A percentile compares a stretch with the other conserved stretches of the same genome.
Conservation (phyloP, 2,329 filamentous ascomycete genomes). For the Fusarium sp. region DNA sequence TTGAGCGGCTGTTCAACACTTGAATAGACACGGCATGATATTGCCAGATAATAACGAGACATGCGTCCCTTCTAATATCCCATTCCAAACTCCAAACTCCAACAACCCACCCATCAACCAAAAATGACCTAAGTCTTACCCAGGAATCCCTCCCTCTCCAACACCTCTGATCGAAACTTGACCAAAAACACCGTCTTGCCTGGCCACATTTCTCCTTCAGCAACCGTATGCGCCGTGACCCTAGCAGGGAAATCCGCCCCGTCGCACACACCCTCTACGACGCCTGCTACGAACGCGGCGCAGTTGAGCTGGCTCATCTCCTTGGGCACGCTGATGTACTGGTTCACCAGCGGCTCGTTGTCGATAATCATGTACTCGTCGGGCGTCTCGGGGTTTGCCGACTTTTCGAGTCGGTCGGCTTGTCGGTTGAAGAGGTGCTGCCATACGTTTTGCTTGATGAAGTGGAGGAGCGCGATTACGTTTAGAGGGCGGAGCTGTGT, state of each 20-base stretch:
- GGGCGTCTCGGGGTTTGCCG: constrained; percentile 80
- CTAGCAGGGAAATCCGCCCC: constrained; percentile 89
- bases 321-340: constrained; percentile 90
- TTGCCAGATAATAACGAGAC: constrained; percentile 18
- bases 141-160: constrained; percentile 89
- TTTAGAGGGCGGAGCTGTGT: constrained; percentile 83
- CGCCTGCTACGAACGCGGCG: constrained; percentile 93
- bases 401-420: constrained; percentile 93
- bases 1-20: not conserved
- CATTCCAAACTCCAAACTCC: constrained; percentile 31
- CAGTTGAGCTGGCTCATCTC: constrained; percentile 98
- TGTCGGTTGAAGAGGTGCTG: constrained; percentile 90
- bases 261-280: constrained; percentile 96
- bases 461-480: constrained; percentile 91
- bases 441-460: constrained; percentile 94
- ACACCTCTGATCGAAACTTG: constrained; percentile 89
- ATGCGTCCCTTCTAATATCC: constrained; percentile 13
- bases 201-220: constrained; percentile 88
- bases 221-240: constrained; percentile 88
- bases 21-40: constrained; percentile 16
- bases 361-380: constrained; percentile 99
- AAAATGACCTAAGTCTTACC: constrained; percentile 62
- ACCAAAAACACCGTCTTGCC: constrained; percentile 96
- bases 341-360: constrained; percentile 96
- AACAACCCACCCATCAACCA: constrained; percentile 15